Evolutionary conservation across 164 flowering plant species (phyloP).

Genomic region (Platanus orientalis): DNA sequence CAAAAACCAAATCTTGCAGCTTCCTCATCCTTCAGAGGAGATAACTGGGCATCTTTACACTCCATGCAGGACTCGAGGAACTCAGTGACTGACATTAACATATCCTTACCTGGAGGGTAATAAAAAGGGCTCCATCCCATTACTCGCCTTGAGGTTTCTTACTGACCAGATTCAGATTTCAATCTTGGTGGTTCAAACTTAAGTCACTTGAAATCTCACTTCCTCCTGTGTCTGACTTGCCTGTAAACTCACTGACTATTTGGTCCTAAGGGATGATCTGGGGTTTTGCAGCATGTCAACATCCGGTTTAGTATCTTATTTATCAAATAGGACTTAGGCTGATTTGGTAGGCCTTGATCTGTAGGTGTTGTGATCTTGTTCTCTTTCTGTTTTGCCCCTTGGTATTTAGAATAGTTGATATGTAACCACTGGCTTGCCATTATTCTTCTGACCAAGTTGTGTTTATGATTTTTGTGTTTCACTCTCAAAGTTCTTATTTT

Average conservation of each 20-base stretch:
- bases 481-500: no score
- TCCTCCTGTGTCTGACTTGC: slow-evolving; percentile 11
- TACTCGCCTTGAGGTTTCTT: slow-evolving; percentile 17
- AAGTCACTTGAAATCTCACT: background rate
- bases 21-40: slow-evolving; percentile 56
- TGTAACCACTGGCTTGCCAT: slow-evolving; percentile 8
- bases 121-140: background rate
- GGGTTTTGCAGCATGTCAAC: slow-evolving; percentile 7
- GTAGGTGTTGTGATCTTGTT: slow-evolving; percentile 14
- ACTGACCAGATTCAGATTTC: slow-evolving; percentile 30
- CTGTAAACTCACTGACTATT: slow-evolving; percentile 16
- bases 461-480: background rate
- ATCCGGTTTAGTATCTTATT: slow-evolving; percentile 11
- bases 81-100: slow-evolving; percentile 68
- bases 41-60: slow-evolving; percentile 62
- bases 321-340: slow-evolving; percentile 9
- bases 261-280: background rate
- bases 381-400: slow-evolving; percentile 5
- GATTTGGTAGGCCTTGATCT: slow-evolving; percentile 9
- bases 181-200: slow-evolving; percentile 13
- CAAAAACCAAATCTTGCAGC: slow-evolving; percentile 33
- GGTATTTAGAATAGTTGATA: slow-evolving; percentile 8
- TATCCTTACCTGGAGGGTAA: slow-evolving; percentile 51
- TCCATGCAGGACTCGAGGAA: slow-evolving; percentile 52
- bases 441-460: slow-evolving; percentile 3